Conservation (phyloP, 345 rosid species). For the Melaleuca quinquenervia region DNA sequence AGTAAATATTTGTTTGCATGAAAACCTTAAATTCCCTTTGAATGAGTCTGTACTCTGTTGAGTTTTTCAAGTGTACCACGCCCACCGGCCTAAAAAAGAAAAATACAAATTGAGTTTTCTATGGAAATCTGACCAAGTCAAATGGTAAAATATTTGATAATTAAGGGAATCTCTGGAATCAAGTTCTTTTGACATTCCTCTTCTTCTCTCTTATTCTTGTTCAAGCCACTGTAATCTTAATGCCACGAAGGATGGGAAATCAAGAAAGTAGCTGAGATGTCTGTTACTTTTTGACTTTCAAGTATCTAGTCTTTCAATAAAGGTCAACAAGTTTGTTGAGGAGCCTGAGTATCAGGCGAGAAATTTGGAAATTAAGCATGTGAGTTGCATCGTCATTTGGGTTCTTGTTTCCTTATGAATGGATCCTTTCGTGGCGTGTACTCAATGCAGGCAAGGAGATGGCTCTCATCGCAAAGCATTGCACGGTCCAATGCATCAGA, state of each 20-base stretch:
- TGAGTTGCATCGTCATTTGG: constrained; percentile 30
- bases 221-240: not conserved
- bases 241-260: not conserved
- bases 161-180: not conserved
- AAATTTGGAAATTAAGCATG: constrained; percentile 9
- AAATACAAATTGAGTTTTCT: not conserved
- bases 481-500: not conserved
- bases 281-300: constrained; percentile 14
- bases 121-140: not conserved
- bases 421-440: constrained; percentile 30
- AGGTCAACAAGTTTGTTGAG: not conserved
- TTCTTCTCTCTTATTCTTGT: not conserved
- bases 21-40: not conserved
- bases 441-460: constrained; percentile 11
- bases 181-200: not conserved
- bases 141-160: not conserved
- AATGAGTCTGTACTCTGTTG: not conserved
- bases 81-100: not conserved
- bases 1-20: not conserved
- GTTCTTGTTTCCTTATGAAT: not conserved
- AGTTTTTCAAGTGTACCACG: not conserved
- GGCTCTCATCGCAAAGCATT: not conserved
- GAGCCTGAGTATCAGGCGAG: not conserved
- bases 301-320: not conserved
- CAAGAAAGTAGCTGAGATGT: constrained; percentile 11